A percentile compares a stretch with the other conserved stretches of the same genome.
phyloP scores from a whole-genome alignment of 139 green algal genomes.

The Coccomyxa sp. region DNA sequence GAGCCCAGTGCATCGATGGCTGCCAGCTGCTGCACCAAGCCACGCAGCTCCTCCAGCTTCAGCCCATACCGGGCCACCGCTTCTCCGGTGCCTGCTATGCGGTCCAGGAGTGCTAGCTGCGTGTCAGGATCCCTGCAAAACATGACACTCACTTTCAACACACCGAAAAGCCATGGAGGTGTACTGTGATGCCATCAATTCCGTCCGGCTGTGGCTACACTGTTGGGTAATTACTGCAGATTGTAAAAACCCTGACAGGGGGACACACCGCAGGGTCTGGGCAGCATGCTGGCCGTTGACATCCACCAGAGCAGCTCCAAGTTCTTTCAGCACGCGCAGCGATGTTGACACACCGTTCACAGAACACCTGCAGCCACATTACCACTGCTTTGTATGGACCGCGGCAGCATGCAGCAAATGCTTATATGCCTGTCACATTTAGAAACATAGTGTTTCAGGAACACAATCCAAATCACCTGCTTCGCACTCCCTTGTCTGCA shows the following conservation, averaged over 20 bases:
- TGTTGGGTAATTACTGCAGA: too few relatives aligned
- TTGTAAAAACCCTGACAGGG: too few relatives aligned
- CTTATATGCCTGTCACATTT: too few relatives aligned
- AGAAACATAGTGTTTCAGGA: too few relatives aligned
- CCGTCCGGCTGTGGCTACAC: constrained; percentile 6
- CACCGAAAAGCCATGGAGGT: background rate
- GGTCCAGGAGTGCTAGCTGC: constrained; percentile 71
- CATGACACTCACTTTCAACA: background rate
- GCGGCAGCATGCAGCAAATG: too few relatives aligned
- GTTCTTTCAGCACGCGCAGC: constrained; percentile 66
- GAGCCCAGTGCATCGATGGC: constrained; percentile 48
- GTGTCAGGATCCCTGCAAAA: constrained; percentile 21
- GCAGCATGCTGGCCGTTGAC: constrained; percentile 80
- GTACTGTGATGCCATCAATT: constrained; percentile 23
- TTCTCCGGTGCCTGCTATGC: constrained; percentile 40
- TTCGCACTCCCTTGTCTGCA: background rate
- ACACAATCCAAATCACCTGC: too few relatives aligned
- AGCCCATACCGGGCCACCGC: constrained; percentile 15
- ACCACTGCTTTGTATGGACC: too few relatives aligned
- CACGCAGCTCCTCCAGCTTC: constrained; percentile 16
- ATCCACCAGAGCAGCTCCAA: constrained; percentile 73
- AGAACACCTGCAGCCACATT: constrained; percentile 38
- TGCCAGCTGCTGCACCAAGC: constrained; percentile 28
- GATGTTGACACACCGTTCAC: constrained; percentile 68
- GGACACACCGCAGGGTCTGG: constrained; percentile 31